Evolutionary conservation across 192 early-diverging fungal species (phyloP), one percentile per base, ranked within the genome.

Genomic region (Umbelopsis sp.): DNA sequence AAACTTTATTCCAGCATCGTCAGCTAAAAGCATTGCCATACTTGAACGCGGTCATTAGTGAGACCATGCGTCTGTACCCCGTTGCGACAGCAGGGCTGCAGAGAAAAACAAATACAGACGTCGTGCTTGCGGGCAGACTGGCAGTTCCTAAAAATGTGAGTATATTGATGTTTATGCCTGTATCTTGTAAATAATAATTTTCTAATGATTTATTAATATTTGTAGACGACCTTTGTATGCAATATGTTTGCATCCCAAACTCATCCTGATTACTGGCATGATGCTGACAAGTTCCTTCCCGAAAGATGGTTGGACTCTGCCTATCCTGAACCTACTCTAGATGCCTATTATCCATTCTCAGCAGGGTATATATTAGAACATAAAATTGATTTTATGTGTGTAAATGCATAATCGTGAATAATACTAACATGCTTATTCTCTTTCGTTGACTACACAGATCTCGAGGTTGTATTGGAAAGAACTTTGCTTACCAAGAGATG

Each of bases 401-500:
- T 18, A 37, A 37, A 16, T 4, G n/a, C 4, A 4, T 61, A 6
- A 4, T 2, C 82, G 11, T 11, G 1, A 2, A 25, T 25, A 13
- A 27, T 4, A 35, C 55, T 61, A 30, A 61, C 30, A n/a, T 61
- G 13, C 33, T 30, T 23, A 2, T 13, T 9, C 37, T 41, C 10
- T 41, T 6, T 10, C 10, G 10, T 41, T 41, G 1, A 4, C 37
- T 4, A 41, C 2, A 67, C 58, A 68, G 78, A 25, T 75, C 82
- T 11, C 53, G 87, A 16, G 78, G 79, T 64, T 88, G 87, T 50
- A 77, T 88, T 20, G 87, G 85, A 9, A 76, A 79, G 49, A 81
- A 82, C 45, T 79, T 88, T 68, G 81, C 83, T 8, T 74, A 69
- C 27, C 79, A 78, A 69, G 84, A 87, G 73, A 84, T 88, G 78